Conservation (phyloP, 176 grass and related monocot species). For the Paspalum vaginatum region DNA sequence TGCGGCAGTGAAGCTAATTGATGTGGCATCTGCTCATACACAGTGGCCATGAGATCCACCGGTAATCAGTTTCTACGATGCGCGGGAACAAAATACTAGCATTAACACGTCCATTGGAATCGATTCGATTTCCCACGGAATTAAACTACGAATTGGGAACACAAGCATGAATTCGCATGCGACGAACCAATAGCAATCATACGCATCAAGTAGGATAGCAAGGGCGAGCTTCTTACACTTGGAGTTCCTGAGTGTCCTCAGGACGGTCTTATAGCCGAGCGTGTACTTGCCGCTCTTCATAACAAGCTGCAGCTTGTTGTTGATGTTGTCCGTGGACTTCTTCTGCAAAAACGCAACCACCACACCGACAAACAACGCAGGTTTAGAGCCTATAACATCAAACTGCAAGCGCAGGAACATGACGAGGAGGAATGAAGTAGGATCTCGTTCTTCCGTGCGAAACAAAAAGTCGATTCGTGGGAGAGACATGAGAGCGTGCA, state of each 20-base stretch:
- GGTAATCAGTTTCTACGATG: constrained; percentile 50
- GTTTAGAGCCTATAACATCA: neutral
- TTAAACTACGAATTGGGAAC: neutral
- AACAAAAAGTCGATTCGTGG: neutral
- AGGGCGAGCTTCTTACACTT: constrained; percentile 54
- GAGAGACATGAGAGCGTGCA: too few species aligned
- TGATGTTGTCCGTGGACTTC: constrained; percentile 95
- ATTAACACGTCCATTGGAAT: neutral
- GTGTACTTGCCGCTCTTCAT: constrained; percentile 99
- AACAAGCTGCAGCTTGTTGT: constrained; percentile 92
- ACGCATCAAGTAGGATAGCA: neutral
- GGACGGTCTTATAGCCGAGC: constrained; percentile 95
- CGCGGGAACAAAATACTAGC: neutral
- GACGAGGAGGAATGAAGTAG: constrained; percentile 6
- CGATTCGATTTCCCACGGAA: neutral
- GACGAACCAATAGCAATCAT: neutral
- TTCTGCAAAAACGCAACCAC: constrained; percentile 49
- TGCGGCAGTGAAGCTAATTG: neutral
- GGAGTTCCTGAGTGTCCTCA: constrained; percentile 83
- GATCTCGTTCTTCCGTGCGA: neutral
- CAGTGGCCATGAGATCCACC: constrained; percentile 43
- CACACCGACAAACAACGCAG: neutral
- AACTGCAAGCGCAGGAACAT: neutral
- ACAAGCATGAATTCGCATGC: neutral
- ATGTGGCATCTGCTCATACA: constrained; percentile 44